Evolutionary conservation across 1,284 basidiomycete genomes (phyloP).

Genomic region (Ustilago trichophora): DNA sequence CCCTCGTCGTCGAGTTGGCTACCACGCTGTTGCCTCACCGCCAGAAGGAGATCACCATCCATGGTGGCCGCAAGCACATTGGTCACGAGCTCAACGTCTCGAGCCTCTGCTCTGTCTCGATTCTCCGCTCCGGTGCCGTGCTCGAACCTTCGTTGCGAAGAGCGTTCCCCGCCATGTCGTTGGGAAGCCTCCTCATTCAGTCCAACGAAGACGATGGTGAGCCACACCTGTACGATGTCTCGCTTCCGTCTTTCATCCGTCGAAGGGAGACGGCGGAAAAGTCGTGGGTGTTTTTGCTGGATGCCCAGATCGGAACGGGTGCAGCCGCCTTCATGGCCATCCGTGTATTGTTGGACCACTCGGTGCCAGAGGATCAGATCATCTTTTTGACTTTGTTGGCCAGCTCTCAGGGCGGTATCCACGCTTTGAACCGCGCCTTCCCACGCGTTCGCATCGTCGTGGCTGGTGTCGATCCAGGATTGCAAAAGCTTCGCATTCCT

Average conservation of each 20-base stretch:
- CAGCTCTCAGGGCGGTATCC: conserved; percentile 79
- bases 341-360: conserved; percentile 92
- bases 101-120: conserved; percentile 81
- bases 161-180: conserved; percentile 84
- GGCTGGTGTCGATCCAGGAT: conserved; percentile 59
- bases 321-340: conserved; percentile 96
- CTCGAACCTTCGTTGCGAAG: conserved; percentile 86
- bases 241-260: conserved; percentile 73
- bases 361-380: conserved; percentile 79
- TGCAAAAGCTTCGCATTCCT: conserved; percentile 54
- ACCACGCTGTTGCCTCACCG: conserved; percentile 81
- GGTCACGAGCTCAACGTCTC: conserved; percentile 76
- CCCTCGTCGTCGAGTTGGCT: conserved; percentile 84
- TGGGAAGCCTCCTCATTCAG: conserved; percentile 88
- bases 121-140: conserved; percentile 86
- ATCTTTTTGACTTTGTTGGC: conserved; percentile 80
- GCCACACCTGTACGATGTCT: conserved; percentile 83
- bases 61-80: conserved; percentile 74
- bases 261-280: conserved; percentile 69
- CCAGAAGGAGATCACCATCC: conserved; percentile 71
- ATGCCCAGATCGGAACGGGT: conserved; percentile 94
- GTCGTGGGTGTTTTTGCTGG: conserved; percentile 87
- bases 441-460: conserved; percentile 69
- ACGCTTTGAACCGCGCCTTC: conserved; percentile 81
- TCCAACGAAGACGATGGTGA: conserved; percentile 85